Conservation (phyloP, 257 asterid genomes). For the Solanum commersonii region DNA sequence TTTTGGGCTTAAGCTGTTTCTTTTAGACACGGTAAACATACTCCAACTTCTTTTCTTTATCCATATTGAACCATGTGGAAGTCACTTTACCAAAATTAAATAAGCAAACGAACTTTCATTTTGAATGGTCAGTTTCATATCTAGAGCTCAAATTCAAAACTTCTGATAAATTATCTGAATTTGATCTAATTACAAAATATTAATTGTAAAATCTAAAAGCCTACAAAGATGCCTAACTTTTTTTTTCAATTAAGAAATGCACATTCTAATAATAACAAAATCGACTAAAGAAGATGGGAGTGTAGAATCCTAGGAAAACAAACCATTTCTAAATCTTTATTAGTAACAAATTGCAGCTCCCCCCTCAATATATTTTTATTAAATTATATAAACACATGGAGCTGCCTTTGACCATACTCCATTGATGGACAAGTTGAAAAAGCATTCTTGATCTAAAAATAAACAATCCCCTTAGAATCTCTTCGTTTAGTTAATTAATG, state of each 20-base stretch:
- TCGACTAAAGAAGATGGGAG: neutral
- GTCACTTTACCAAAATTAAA: neutral
- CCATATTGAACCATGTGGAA: neutral
- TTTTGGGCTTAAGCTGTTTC: neutral
- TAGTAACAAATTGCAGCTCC: neutral
- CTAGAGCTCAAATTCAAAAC: rapidly evolving
- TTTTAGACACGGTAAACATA: neutral
- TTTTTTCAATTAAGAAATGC: neutral
- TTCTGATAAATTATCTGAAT: neutral
- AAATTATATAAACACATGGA: slow-evolving; percentile 24
- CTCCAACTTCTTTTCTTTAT: neutral
- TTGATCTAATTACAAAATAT: neutral
- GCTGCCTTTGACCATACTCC: slow-evolving; percentile 24
- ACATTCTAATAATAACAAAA: neutral
- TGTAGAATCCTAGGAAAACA: slow-evolving; percentile 13
- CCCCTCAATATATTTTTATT: neutral
- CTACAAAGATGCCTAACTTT: neutral
- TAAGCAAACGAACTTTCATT: neutral
- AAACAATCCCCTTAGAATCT: slow-evolving; percentile 14
- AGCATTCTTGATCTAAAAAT: slow-evolving; percentile 7
- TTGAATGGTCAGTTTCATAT: neutral
- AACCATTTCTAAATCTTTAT: neutral
- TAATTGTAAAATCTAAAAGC: neutral
- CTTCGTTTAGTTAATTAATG: slow-evolving; percentile 8
- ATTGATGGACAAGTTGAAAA: slow-evolving; percentile 3